Conservation (phyloP, 1,139 yeast species). For the Geotrichum restrictum region DNA sequence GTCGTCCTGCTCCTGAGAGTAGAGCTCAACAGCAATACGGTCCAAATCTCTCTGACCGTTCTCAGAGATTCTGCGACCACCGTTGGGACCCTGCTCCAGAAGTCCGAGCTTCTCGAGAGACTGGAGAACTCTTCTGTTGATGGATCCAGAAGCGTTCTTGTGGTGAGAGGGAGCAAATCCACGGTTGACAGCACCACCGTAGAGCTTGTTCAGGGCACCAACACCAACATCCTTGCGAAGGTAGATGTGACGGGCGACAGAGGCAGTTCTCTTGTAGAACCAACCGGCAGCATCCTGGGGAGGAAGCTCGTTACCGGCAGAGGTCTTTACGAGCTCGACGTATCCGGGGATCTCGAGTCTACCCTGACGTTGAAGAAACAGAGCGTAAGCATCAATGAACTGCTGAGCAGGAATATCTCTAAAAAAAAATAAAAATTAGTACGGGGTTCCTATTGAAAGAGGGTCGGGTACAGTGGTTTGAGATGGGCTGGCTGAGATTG, state of each 20-base stretch:
- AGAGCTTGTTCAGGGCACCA: constrained; percentile 96
- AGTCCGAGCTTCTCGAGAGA: constrained; percentile 98
- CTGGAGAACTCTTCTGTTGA: constrained; percentile 98
- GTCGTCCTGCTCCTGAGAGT: constrained; percentile 67
- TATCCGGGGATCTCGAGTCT: constrained; percentile 99
- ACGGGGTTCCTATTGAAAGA: constrained; percentile 2
- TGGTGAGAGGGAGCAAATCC: constrained; percentile 99
- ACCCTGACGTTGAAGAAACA: constrained; percentile 99
- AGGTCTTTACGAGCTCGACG: constrained; percentile 99
- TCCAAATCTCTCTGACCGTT: constrained; percentile 99
- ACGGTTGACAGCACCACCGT: constrained; percentile 99
- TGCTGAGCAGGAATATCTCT: constrained; percentile 99
- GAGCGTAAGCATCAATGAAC: constrained; percentile 98
- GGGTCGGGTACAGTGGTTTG: neutral
- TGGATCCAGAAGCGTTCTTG: constrained; percentile 98
- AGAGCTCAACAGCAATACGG: constrained; percentile 99
- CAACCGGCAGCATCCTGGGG: constrained; percentile 99
- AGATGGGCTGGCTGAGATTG: too few species aligned
- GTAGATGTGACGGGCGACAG: constrained; percentile 99
- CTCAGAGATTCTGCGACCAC: constrained; percentile 99
- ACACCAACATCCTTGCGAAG: constrained; percentile 99
- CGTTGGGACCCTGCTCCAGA: constrained; percentile 92
- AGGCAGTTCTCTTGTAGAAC: constrained; percentile 99
- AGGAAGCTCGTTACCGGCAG: constrained; percentile 98
- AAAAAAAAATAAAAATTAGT: too few species aligned